These are phyloP conservation scores for Fusarium sp. DNA, from an alignment of 2,329 filamentous ascomycete species.

Conservation along the genomic window DNA sequence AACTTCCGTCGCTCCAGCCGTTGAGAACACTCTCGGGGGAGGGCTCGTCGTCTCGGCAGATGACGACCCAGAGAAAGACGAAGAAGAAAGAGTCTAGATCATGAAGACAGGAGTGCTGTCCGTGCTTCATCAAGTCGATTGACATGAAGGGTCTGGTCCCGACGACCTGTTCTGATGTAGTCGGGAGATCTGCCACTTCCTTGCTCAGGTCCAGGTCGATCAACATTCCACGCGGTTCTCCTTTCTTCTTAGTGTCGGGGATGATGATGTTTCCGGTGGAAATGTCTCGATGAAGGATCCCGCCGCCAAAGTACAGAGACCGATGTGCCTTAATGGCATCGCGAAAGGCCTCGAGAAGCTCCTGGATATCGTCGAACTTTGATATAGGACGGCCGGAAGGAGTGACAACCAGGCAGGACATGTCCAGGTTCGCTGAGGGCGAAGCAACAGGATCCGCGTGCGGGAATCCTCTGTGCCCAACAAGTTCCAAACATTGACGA, in stretches of 20 bases:
- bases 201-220: background rate
- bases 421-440: background rate
- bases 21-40: background rate
- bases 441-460: background rate
- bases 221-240: background rate
- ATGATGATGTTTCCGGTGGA: background rate
- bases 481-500: background rate
- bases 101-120: background rate
- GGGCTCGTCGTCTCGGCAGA: background rate
- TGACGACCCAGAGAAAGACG: background rate
- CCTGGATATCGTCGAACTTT: background rate
- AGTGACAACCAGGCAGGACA: background rate
- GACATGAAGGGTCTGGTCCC: background rate
- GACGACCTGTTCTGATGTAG: background rate
- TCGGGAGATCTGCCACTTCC: background rate
- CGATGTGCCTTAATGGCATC: background rate
- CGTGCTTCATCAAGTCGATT: background rate
- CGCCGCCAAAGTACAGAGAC: background rate
- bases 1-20: background rate
- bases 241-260: background rate
- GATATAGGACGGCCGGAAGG: background rate
- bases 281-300: background rate
- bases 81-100: background rate
- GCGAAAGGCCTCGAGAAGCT: background rate
- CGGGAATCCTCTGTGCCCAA: background rate